A percentile compares a stretch with the other conserved stretches of the same genome.
Evolutionary conservation across 768 basidiomycete genomes (phyloP).

Genomic region (Russula sp.): DNA sequence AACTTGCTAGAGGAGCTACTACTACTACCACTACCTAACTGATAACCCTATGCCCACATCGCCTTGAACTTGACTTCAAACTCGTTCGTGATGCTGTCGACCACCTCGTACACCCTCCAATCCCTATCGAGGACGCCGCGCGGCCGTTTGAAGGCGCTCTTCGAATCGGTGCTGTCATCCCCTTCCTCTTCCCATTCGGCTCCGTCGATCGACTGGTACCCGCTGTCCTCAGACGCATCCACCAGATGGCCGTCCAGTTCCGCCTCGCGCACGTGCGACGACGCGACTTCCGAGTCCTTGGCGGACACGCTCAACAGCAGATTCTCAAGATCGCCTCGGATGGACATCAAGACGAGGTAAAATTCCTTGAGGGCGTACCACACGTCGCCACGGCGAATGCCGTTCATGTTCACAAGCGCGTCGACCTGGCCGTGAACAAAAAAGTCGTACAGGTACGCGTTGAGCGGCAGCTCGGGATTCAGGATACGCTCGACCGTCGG

Average conservation of each 20-base stretch:
- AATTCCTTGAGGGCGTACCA: slow-evolving; percentile 63
- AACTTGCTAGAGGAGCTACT: background rate
- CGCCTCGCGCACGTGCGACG: slow-evolving; percentile 4
- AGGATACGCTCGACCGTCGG: slow-evolving; percentile 43
- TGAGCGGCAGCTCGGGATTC: slow-evolving; percentile 19
- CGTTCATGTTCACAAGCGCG: slow-evolving; percentile 45
- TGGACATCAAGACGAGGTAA: slow-evolving; percentile 39
- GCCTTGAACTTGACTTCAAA: slow-evolving; percentile 53
- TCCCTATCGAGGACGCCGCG: slow-evolving; percentile 37
- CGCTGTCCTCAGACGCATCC: slow-evolving; percentile 29
- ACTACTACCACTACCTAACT: no score
- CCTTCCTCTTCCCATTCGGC: slow-evolving; percentile 26
- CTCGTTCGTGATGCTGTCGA: slow-evolving; percentile 37
- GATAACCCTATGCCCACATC: slow-evolving; percentile 38
- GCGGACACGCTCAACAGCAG: slow-evolving; percentile 30
- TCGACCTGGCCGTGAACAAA: slow-evolving; percentile 54
- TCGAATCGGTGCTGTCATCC: slow-evolving; percentile 21
- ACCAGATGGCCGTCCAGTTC: slow-evolving; percentile 20
- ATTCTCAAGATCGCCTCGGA: slow-evolving; percentile 45
- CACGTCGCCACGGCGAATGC: slow-evolving; percentile 52
- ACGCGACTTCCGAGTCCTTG: slow-evolving; percentile 1
- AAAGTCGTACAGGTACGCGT: slow-evolving; percentile 55
- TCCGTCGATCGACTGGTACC: slow-evolving; percentile 28
- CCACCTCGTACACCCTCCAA: slow-evolving; percentile 49
- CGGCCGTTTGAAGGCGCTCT: slow-evolving; percentile 29